Base-by-base conservation (phyloP, 176 grass and related monocot genomes). In the Zoysia pacifica region DNA sequence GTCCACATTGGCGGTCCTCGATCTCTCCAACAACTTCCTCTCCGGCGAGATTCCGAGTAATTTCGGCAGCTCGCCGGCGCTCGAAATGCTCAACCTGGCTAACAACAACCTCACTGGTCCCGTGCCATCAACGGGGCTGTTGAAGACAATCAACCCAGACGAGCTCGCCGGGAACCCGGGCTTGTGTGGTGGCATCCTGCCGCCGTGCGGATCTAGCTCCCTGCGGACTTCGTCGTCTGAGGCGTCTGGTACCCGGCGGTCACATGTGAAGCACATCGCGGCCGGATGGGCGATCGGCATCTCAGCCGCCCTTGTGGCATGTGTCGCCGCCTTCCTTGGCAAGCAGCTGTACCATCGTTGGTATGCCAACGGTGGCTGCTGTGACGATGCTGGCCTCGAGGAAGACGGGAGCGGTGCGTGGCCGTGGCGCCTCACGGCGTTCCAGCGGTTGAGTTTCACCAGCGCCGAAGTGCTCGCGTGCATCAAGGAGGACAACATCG, bases 31-130 rank as follows among this genome's bases (percentile, higher is more conserved):
- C 84, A 98, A 98, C 51, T 88, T 93, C 64, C 65, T 98, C 58
- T 84, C 90, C 11, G 96, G 96, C 11, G 78, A 83, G 41, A 98
- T 98, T 20, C 96, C 96, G 16, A 83, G 62, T 54, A 95, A 94
- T 54, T 98, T 98, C 70, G 96, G 96, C 35, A 88, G 84, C 81
- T 98, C 92, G 7, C 92, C 90, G 16, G 90, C 96, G 58, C 87
- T 98, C 10, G 96, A 98, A 61, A 94, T 91, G 96, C 81, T 98
- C 10, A 98, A 89, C 85, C 49, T 98, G 69, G 88, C 96, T 38
- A 86, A 98, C 88, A 98, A 98, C 84, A 98, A 98, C 66, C 92
- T 98, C 42, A 89, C 84, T 0, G 96, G 96, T 9, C 83, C 88
- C 18, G 90, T 98, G 65, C 92, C 96, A 0, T 48, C 88, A 2